phyloP scores from a whole-genome alignment of 805 yeast species.

The Pichia californica region DNA sequence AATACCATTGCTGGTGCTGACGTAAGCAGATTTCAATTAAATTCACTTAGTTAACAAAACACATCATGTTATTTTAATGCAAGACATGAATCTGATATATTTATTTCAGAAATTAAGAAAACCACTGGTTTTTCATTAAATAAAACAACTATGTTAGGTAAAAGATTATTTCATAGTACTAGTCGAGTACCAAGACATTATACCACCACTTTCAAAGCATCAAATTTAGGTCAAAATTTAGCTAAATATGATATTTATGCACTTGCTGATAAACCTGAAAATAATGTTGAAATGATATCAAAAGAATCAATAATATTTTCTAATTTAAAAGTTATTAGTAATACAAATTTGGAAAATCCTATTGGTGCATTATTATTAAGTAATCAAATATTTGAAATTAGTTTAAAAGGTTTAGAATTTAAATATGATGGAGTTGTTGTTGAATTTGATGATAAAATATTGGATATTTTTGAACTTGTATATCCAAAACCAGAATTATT shows the following conservation, averaged over 20 bases:
- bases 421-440: slow-evolving; percentile 33
- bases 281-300: slow-evolving; percentile 46
- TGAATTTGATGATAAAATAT: slow-evolving; percentile 34
- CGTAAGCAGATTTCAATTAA: too few species aligned
- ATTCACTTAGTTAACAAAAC: too few species aligned
- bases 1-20: background rate
- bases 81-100: too few species aligned
- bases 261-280: slow-evolving; percentile 37
- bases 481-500: slow-evolving; percentile 76
- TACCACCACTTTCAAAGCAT: slow-evolving; percentile 26
- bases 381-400: slow-evolving; percentile 57
- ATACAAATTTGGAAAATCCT: slow-evolving; percentile 34
- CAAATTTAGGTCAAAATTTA: slow-evolving; percentile 31
- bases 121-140: too few species aligned
- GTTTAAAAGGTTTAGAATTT: slow-evolving; percentile 29
- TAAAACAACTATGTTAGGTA: background rate
- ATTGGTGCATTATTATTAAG: slow-evolving; percentile 45
- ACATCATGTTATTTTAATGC: too few species aligned
- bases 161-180: slow-evolving; percentile 12
- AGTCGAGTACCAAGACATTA: slow-evolving; percentile 13
- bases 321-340: slow-evolving; percentile 41
- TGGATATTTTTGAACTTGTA: slow-evolving; percentile 45
- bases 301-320: slow-evolving; percentile 55
- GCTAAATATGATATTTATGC: slow-evolving; percentile 41
- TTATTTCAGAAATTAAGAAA: too few species aligned